A percentile compares a stretch with the other conserved stretches of the same genome.
Conservation (phyloP, 228 moss, liverwort and hornwort species). For the Sphagnum fallax region DNA sequence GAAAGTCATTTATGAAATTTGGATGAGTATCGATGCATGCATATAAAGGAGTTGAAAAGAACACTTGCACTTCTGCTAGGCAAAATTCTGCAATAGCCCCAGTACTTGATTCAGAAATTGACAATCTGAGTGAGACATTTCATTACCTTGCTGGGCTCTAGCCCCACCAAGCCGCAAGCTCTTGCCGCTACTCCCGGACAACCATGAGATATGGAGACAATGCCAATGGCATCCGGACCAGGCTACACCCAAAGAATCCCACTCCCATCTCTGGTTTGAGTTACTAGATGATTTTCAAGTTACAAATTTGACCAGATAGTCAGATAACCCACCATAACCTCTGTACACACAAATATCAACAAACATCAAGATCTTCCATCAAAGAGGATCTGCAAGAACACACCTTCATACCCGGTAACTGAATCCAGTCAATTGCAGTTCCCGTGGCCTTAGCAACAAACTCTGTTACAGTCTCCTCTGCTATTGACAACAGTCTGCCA, state of each 20-base stretch:
- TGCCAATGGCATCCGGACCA: conserved; percentile 69
- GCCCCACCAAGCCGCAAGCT: conserved; percentile 61
- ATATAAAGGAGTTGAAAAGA: neutral
- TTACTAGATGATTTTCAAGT: neutral
- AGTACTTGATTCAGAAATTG: neutral
- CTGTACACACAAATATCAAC: neutral
- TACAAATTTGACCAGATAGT: neutral
- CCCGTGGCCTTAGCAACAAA: conserved; percentile 60
- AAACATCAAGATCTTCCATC: neutral
- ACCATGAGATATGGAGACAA: conserved; percentile 61
- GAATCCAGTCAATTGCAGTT: conserved; percentile 70
- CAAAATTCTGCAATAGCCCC: neutral
- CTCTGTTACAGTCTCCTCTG: conserved; percentile 55
- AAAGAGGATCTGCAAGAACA: neutral
- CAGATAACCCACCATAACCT: neutral
- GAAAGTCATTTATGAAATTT: no score
- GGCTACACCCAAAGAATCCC: conserved; percentile 20
- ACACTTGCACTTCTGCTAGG: neutral
- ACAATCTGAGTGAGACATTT: neutral
- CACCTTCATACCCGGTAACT: conserved; percentile 76
- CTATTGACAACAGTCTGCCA: conserved; percentile 53
- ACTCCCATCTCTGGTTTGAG: neutral
- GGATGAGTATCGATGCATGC: neutral
- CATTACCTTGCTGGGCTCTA: conserved; percentile 52
- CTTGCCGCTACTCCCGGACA: conserved; percentile 60